These are phyloP conservation scores for Boletus pseudo-olivaceus DNA, from an alignment of 768 basidiomycete genomes.

Conservation along the genomic window DNA sequence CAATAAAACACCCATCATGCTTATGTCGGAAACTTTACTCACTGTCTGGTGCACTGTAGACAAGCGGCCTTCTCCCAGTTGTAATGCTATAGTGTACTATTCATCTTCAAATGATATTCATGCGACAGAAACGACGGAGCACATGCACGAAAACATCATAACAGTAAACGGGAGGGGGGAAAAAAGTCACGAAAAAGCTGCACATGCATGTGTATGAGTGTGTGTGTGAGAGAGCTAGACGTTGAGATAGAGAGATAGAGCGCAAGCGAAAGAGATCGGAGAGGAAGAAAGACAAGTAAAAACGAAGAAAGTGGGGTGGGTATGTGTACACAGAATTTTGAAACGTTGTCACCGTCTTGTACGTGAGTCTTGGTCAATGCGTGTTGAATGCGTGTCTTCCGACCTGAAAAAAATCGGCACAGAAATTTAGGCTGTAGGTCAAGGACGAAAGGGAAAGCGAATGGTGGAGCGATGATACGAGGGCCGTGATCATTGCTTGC, in stretches of 20 bases:
- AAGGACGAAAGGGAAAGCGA: not conserved
- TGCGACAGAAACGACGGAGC: too few species aligned
- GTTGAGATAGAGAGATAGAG: constrained; percentile 8
- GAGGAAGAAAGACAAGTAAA: not conserved
- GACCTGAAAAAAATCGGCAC: constrained; percentile 4
- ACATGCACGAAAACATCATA: not conserved
- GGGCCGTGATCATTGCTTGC: constrained; percentile 17
- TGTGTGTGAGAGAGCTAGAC: not conserved
- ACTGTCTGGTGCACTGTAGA: too few species aligned
- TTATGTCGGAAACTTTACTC: too few species aligned
- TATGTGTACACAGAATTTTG: constrained; percentile 17
- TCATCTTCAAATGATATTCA: too few species aligned
- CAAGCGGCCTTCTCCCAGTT: too few species aligned
- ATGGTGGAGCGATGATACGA: not conserved
- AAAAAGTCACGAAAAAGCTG: not conserved
- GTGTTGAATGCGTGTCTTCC: constrained; percentile 17
- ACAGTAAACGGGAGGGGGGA: not conserved
- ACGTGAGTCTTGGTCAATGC: constrained; percentile 6
- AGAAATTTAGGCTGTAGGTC: constrained; percentile 8
- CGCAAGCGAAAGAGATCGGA: constrained; percentile 6
- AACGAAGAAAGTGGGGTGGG: constrained; percentile 1
- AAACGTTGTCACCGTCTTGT: constrained; percentile 2
- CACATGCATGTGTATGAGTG: constrained; percentile 16
- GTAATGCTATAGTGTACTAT: too few species aligned
- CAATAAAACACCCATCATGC: too few species aligned